Percentiles rank a stretch among this genome's conserved stretches.
phyloP scores from a whole-genome alignment of 768 basidiomycete genomes.

The Bullera alba region DNA sequence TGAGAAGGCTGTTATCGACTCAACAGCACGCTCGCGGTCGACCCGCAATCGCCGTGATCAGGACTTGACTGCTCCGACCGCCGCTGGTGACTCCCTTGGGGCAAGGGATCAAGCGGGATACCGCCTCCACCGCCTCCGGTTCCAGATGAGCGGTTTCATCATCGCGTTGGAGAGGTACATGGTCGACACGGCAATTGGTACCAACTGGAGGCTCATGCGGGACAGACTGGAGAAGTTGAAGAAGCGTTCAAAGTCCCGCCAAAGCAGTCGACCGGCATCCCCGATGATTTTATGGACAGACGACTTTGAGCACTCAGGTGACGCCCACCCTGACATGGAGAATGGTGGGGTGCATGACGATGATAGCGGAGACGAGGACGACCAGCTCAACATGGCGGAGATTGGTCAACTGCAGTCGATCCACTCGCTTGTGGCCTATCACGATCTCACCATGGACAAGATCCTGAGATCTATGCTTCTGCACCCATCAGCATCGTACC shows the following conservation, averaged over 20 bases:
- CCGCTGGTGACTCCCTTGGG: conserved; percentile 50
- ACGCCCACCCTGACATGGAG: neutral
- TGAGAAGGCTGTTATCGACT: conserved; percentile 14
- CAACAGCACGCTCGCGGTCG: neutral
- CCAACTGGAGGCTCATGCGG: conserved; percentile 64
- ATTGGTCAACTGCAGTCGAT: conserved; percentile 23
- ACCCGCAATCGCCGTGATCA: neutral
- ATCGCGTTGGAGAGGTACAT: conserved; percentile 62
- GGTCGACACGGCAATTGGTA: conserved; percentile 72
- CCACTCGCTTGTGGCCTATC: conserved; percentile 30
- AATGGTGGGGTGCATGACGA: too few relatives aligned
- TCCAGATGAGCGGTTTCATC: conserved; percentile 66
- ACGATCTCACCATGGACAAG: conserved; percentile 24
- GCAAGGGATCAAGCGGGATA: conserved; percentile 51
- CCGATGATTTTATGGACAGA: neutral
- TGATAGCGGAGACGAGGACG: conserved; percentile 2
- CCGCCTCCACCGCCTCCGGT: conserved; percentile 63
- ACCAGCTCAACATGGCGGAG: neutral
- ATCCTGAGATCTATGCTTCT: conserved; percentile 25
- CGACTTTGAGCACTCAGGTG: neutral
- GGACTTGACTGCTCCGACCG: neutral
- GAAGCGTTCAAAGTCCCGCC: neutral
- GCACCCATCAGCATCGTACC: conserved; percentile 13
- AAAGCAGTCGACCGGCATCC: neutral
- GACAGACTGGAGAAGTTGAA: conserved; percentile 22